Percentiles rank a stretch among this genome's conserved stretches.
phyloP scores from a whole-genome alignment of 371 early-diverging fungal species.

The Batrachochytrium dendrobatidis region DNA sequence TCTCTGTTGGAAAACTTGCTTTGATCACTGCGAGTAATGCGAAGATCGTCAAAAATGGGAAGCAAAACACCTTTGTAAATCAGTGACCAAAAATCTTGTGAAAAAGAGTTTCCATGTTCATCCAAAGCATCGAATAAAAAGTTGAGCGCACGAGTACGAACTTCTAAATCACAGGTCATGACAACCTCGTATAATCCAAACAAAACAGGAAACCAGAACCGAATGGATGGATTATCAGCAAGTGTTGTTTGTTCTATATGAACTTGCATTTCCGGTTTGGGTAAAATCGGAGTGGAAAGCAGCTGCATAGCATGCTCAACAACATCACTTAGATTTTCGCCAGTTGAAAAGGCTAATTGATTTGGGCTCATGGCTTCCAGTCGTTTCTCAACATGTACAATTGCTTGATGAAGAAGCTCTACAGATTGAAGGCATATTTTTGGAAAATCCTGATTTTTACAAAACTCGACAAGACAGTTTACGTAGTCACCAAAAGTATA shows the following conservation, averaged over 20 bases:
- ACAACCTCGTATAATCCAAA: constrained; percentile 79
- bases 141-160: constrained; percentile 73
- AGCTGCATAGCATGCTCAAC: neutral
- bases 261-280: neutral
- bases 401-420: constrained; percentile 32
- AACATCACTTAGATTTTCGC: neutral
- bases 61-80: constrained; percentile 76
- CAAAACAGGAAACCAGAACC: constrained; percentile 79
- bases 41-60: constrained; percentile 80
- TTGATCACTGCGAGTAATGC: constrained; percentile 35
- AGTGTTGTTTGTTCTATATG: neutral
- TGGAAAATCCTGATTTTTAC: constrained; percentile 37
- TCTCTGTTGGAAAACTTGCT: constrained; percentile 53
- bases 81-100: constrained; percentile 77
- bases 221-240: constrained; percentile 58
- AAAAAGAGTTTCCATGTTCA: constrained; percentile 57
- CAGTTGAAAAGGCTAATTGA: neutral
- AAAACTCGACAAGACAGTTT: constrained; percentile 42
- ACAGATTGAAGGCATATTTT: constrained; percentile 40
- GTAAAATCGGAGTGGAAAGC: neutral
- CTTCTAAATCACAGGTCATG: constrained; percentile 86
- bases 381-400: constrained; percentile 1
- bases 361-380: neutral
- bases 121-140: constrained; percentile 77
- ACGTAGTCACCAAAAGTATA: constrained; percentile 41